phyloP scores from a whole-genome alignment of 495 filamentous ascomycete genomes.

The Daldinia childiae region DNA sequence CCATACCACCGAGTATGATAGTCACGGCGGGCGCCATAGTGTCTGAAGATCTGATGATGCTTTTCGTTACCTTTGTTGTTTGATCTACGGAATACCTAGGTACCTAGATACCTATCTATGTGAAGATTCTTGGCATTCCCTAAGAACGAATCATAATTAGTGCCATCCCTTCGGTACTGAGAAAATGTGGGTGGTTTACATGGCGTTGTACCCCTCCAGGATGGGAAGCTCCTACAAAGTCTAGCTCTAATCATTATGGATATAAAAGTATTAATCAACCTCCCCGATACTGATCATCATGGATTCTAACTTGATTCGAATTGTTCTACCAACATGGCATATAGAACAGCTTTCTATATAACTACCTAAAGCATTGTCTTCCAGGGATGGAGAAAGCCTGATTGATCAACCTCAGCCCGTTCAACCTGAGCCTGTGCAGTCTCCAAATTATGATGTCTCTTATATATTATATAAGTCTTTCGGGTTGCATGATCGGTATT shows the following conservation, averaged over 20 bases:
- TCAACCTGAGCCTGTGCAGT: too few relatives aligned
- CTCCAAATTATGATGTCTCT: too few relatives aligned
- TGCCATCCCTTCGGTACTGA: neutral
- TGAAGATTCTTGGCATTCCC: too few relatives aligned
- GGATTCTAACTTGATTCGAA: neutral
- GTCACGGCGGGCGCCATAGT: neutral
- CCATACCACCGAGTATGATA: neutral
- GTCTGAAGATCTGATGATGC: neutral
- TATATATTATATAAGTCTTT: too few relatives aligned
- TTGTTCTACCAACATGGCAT: neutral
- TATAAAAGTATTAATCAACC: neutral
- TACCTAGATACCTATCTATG: too few relatives aligned
- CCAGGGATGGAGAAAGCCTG: neutral
- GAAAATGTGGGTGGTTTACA: neutral
- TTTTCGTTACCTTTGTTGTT: too few relatives aligned
- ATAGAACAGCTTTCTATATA: neutral
- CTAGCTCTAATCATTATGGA: neutral
- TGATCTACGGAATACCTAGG: too few relatives aligned
- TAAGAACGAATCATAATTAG: too few relatives aligned
- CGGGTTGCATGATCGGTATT: neutral
- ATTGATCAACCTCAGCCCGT: too few relatives aligned
- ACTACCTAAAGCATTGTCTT: too few relatives aligned
- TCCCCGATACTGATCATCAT: neutral
- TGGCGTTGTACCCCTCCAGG: neutral
- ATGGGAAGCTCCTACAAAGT: neutral